Base-by-base conservation (phyloP, 2,329 filamentous ascomycete species). In the Xylaria sp. region DNA sequence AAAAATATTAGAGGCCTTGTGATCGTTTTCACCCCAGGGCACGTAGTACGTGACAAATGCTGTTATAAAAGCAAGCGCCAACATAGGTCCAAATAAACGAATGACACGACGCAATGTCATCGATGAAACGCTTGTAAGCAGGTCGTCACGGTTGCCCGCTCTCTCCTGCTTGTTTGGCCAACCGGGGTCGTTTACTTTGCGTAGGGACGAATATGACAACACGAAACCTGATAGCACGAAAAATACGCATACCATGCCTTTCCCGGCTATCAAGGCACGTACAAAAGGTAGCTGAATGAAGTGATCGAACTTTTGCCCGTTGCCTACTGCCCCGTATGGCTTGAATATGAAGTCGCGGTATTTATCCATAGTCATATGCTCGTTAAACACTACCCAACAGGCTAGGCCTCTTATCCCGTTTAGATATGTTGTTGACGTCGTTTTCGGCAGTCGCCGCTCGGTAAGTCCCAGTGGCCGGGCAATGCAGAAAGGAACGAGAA, bases 181-280 rank as follows among this genome's bases (percentile, higher is more conserved):
- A 58, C 4, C 59, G 12, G 63, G 58, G 48, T 69, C 67, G 67
- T 69, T 69, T 8, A 69, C 23, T 56, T 67, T 69, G 67, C 67
- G 67, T 39, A 69, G 63, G 39, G 67, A 69, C 54, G 67, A 69
- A 48, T 69, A 69, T 13, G 67, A 69, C 28, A 69, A 55, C 41
- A 69, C 67, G 51, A 69, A 69, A 4, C 67, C 67, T 15, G 67
- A 70, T 46, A 70, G 60, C n/a, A 67, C 64, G 41, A 70, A 70
- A n/a, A 70, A 67, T 25, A 70, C 60, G 64, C 64, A 70, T 20
- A 70, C 67, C 64, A 70, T 70, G 55, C 67, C 67, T 52, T 70
- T 70, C 56, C 67, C 64, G 49, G 64, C 59, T 59, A 64, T 61
- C 1, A 70, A 56, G 64, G 59, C 64, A 28, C 67, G 67, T 28